Evolutionary conservation across 2,329 filamentous ascomycete genomes (phyloP).

Genomic region (Colletotrichum sp.): DNA sequence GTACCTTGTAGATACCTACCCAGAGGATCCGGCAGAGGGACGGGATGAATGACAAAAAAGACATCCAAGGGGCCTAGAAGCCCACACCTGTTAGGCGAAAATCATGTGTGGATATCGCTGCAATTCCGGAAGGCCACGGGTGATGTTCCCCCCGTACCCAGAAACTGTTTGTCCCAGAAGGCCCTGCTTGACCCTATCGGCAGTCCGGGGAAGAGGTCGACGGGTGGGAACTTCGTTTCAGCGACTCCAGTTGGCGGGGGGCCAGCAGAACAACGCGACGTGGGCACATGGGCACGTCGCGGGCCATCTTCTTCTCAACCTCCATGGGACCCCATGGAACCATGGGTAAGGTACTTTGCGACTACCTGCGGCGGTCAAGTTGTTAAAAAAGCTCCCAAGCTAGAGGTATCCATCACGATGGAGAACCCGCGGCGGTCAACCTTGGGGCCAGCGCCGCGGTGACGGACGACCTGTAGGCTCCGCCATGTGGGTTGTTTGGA

Average conservation of each 20-base stretch:
- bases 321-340: not conserved
- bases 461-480: not conserved
- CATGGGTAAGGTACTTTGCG: constrained; percentile 5
- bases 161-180: not conserved
- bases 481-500: constrained; percentile 9
- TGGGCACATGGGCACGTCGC: constrained; percentile 1
- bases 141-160: not conserved
- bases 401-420: not conserved
- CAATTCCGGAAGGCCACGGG: constrained; percentile 16
- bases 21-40: not conserved
- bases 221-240: constrained; percentile 14
- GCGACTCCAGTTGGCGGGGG: not conserved
- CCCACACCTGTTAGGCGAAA: not conserved
- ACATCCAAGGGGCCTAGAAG: not conserved
- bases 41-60: not conserved
- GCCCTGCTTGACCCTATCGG: constrained; percentile 10
- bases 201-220: constrained; percentile 15
- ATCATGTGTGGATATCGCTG: not conserved
- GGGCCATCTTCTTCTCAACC: not conserved
- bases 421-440: not conserved
- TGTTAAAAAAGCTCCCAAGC: not conserved
- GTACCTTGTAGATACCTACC: not conserved
- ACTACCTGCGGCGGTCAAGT: constrained; percentile 1
- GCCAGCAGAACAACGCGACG: not conserved
- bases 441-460: not conserved